Base-by-base conservation (phyloP, 78 protist species). In the Chrysochromulina parva region DNA sequence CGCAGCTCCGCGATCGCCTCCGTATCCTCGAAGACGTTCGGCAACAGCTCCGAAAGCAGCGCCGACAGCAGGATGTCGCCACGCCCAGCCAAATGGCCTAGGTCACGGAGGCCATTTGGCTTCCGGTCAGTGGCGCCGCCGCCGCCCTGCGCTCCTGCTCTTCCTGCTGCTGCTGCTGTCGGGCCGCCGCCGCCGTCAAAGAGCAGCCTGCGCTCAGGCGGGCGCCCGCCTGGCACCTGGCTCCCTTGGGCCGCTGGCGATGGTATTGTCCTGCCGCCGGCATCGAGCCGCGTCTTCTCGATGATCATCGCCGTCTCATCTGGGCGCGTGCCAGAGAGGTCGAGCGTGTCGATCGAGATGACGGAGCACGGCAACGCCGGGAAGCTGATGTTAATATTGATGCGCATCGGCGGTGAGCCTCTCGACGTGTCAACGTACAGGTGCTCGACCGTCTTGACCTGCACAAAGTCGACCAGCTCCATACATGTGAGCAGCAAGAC, bases 351-450 rank as follows among this genome's bases (percentile, higher is more conserved):
- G 17, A 78, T 26, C 3, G 28, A 10, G 28, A 78, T 16, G 50
- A 69, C 78, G 19, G 86, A 48, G 86, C 86, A 78, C 0, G 86
- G 86, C 59, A 78, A 50, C 20, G 86, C 58, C 7, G 86, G 86
- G 17, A 78, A 78, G 0, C 19, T 24, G 62, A 78, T 53, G 86
- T 78, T 19, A 22, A 78, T 1, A n/a, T 78, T 53, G 57, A 78
- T 53, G 11, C 48, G 47, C 50, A 78, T 7, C 50, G 14, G 50
- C n/a, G 3, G 50, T 38, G 38, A 38, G 20, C 86, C 86, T 1
- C 86, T 0, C 14, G 62, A 53, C 26, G 86, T 78, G 86, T 78
- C 86, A 22, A 78, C 86, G 47, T 6, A 20, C 78, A 69, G 52
- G 52, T 69, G 78, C 17, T 69, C 78, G 13, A 28, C 53, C 14